Evolutionary conservation across 768 basidiomycete species (phyloP), one percentile per base, ranked within the genome.

Genomic region (Hygrocybe coccinea): DNA sequence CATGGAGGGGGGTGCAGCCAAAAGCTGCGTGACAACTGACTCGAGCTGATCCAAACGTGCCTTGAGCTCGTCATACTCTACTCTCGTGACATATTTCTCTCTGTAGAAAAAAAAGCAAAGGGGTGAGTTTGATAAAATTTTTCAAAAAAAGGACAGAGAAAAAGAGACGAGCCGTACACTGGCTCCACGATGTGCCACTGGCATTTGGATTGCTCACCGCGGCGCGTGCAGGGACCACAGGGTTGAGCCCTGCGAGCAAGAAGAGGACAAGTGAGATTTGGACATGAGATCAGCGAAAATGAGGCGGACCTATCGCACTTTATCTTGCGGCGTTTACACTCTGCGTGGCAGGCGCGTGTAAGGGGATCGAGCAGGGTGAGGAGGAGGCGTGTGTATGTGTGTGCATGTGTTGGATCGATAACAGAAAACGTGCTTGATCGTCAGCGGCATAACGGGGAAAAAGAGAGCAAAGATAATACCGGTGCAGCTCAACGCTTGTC

Each of bases 301-400:
- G 61, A 64, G 65, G 52, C 75, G 64, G 66, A 87, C 86, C 87
- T 87, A 74, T 92, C 89, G 69, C 90, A 92, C 67, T 87, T 88
- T 70, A 91, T 91, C 76, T 92, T 91, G 41, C 89, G 80, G 63
- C 89, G 74, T 69, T 91, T 91, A 69, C 89, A 91, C 69, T 91
- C 90, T 90, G 65, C 47, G 53, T 51, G 51, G 41, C 57, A 37
- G 33, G 63, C 66, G 65, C 62, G 65, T 69, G 65, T 67, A 64
- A 59, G 54, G 43, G 43, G 69, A 69, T 67, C 65, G 65, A 64
- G 65, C 62, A 56, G 11, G 21, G 47, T 58, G 45, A 50, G 45
- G 44, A 49, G 45, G 47, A 45, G 39, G 52, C 17, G 25, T 52
- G 24, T 37, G 22, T 38, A 38, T n/a, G 24, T n/a, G n/a, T n/a